A percentile compares a stretch with the other conserved stretches of the same genome.
phyloP scores from a whole-genome alignment of 2,329 filamentous ascomycete genomes.

The Epichloe coenophiala region DNA sequence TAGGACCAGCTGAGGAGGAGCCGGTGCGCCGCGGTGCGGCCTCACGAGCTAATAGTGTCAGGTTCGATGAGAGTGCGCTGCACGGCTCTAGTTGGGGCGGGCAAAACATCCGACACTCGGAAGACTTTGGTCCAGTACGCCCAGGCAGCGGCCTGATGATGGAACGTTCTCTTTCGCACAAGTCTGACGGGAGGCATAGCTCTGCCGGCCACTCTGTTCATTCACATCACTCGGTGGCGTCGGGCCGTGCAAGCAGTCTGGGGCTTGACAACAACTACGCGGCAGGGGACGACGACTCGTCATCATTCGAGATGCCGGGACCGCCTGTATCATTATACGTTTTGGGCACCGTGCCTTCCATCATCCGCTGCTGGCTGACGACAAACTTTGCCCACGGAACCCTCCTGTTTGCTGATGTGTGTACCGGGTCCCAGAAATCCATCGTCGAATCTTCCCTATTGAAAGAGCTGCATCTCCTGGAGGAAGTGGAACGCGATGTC shows the following conservation, averaged over 20 bases:
- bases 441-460: constrained; percentile 65
- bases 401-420: constrained; percentile 81
- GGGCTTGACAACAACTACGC: constrained; percentile 62
- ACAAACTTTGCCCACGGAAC: constrained; percentile 81
- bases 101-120: constrained; percentile 67
- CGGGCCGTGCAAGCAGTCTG: constrained; percentile 75
- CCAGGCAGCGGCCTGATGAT: constrained; percentile 78
- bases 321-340: constrained; percentile 77
- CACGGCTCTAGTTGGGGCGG: constrained; percentile 71
- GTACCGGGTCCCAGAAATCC: constrained; percentile 81
- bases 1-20: constrained; percentile 72
- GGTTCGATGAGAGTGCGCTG: constrained; percentile 91
- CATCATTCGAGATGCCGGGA: constrained; percentile 56
- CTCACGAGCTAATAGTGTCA: constrained; percentile 90
- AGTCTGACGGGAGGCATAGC: constrained; percentile 89
- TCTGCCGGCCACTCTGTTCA: constrained; percentile 76
- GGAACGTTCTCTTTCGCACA: constrained; percentile 84
- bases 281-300: constrained; percentile 49
- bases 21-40: constrained; percentile 72
- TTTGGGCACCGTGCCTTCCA: constrained; percentile 78
- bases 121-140: constrained; percentile 65
- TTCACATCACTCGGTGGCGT: constrained; percentile 54
- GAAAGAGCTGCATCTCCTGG: constrained; percentile 56
- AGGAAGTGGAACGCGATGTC: constrained; percentile 50
- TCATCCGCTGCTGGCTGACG: constrained; percentile 91